Percentiles rank a stretch among this genome's conserved stretches.
phyloP scores from a whole-genome alignment of 352 stramenopile genomes.

The Phytophthora quininea region DNA sequence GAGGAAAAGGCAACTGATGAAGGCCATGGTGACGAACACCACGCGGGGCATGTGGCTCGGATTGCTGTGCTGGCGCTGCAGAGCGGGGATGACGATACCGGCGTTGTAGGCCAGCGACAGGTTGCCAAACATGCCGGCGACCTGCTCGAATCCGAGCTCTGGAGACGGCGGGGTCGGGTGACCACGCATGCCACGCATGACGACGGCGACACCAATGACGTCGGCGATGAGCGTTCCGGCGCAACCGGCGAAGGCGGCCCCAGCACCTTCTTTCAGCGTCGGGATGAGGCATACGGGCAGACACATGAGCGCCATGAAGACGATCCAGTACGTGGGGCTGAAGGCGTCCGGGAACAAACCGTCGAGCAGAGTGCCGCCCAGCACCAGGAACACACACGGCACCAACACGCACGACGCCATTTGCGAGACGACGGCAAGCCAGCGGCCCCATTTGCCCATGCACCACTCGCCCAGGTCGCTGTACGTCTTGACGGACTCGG shows the following conservation, averaged over 20 bases:
- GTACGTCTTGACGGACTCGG: conserved; percentile 14
- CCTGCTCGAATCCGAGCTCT: conserved; percentile 39
- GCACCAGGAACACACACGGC: conserved; percentile 39
- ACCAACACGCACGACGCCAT: conserved; percentile 35
- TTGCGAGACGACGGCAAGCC: conserved; percentile 11
- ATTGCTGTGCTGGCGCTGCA: conserved; percentile 51
- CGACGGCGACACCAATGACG: conserved; percentile 32
- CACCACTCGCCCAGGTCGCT: conserved; percentile 47
- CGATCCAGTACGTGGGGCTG: conserved; percentile 41
- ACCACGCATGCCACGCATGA: conserved; percentile 28
- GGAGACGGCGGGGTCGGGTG: conserved; percentile 34
- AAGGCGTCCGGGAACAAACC: conserved; percentile 42
- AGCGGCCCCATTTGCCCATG: conserved; percentile 1
- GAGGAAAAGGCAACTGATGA: conserved; percentile 48
- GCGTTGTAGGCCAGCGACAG: conserved; percentile 33
- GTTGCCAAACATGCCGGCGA: conserved; percentile 39
- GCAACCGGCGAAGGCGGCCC: conserved; percentile 45
- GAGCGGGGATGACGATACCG: conserved; percentile 50
- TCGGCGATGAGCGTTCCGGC: conserved; percentile 50
- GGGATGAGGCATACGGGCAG: conserved; percentile 46
- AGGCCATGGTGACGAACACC: conserved; percentile 42
- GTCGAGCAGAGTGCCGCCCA: conserved; percentile 37
- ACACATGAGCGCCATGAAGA: conserved; percentile 9
- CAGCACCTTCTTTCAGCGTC: conserved; percentile 48
- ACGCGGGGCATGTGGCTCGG: conserved; percentile 53